These are phyloP conservation scores for Irpex lacteus DNA, from an alignment of 1,284 basidiomycete species.

Conservation along the genomic window DNA sequence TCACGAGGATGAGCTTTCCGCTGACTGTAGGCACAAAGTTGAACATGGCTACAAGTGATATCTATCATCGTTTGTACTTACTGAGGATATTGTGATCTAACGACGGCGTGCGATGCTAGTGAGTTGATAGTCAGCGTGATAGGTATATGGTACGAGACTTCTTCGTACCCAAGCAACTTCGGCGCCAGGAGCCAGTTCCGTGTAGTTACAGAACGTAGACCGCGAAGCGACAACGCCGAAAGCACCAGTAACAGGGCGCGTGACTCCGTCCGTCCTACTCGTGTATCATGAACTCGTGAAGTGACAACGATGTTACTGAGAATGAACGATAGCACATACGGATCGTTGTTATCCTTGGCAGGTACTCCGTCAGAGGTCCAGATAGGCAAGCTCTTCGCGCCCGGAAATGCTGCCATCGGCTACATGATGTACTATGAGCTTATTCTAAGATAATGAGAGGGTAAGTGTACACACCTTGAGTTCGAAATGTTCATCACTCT, in stretches of 20 bases:
- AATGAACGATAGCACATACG: slow-evolving; percentile 20
- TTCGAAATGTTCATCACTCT: slow-evolving; percentile 16
- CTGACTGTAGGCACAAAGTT: slow-evolving; percentile 35
- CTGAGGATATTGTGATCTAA: slow-evolving; percentile 62
- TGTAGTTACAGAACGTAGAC: slow-evolving; percentile 50
- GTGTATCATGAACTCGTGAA: background rate
- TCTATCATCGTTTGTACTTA: slow-evolving; percentile 24
- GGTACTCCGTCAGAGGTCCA: slow-evolving; percentile 54
- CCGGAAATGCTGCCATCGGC: slow-evolving; percentile 16
- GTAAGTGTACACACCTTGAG: background rate
- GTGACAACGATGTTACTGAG: background rate
- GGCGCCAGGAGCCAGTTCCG: slow-evolving; percentile 55
- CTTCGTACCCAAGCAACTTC: slow-evolving; percentile 46
- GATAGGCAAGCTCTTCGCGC: slow-evolving; percentile 31
- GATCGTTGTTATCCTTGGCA: slow-evolving; percentile 52
- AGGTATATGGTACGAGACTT: background rate
- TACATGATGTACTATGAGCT: background rate
- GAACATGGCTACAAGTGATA: background rate
- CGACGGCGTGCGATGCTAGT: slow-evolving; percentile 46
- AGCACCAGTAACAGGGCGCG: slow-evolving; percentile 35
- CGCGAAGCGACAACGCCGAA: slow-evolving; percentile 43
- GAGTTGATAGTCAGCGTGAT: background rate
- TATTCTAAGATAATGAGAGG: too few species aligned
- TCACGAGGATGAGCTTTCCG: slow-evolving; percentile 51
- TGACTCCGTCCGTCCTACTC: slow-evolving; percentile 49